phyloP scores from a whole-genome alignment of 2,329 filamentous ascomycete genomes.

The Cladosporium sp. region DNA sequence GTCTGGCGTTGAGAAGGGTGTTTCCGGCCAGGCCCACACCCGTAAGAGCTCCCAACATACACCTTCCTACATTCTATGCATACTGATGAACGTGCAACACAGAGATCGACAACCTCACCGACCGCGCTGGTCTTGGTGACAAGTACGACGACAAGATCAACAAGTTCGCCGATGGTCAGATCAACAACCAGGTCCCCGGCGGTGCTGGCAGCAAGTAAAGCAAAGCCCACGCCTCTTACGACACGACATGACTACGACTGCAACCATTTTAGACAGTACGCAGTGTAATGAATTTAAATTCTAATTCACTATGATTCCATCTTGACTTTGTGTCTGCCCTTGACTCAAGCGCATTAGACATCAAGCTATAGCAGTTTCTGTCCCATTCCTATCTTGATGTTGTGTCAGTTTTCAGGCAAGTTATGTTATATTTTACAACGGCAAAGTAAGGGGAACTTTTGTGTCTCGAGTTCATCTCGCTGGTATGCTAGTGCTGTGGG shows the following conservation, averaged over 20 bases:
- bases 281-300: not conserved
- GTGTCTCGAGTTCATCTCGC: no score
- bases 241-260: not conserved
- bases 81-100: not conserved
- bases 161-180: constrained; percentile 22
- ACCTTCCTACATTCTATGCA: not conserved
- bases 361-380: no score
- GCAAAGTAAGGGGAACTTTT: no score
- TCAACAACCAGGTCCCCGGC: constrained; percentile 20
- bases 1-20: constrained; percentile 15
- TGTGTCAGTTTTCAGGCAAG: not conserved
- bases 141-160: constrained; percentile 25
- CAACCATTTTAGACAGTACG: not conserved
- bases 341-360: no score
- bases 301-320: not conserved
- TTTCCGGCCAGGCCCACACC: constrained; percentile 16
- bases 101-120: constrained; percentile 21
- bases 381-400: not conserved
- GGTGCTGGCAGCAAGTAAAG: constrained; percentile 2
- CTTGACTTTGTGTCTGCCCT: not conserved
- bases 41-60: not conserved
- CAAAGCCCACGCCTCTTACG: not conserved
- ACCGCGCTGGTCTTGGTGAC: constrained; percentile 20
- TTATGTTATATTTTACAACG: no score
- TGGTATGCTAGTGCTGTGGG: no score